A percentile compares a stretch with the other conserved stretches of the same genome.
Conservation (phyloP, 2,329 filamentous ascomycete genomes). For the Cladosporium phlei region DNA sequence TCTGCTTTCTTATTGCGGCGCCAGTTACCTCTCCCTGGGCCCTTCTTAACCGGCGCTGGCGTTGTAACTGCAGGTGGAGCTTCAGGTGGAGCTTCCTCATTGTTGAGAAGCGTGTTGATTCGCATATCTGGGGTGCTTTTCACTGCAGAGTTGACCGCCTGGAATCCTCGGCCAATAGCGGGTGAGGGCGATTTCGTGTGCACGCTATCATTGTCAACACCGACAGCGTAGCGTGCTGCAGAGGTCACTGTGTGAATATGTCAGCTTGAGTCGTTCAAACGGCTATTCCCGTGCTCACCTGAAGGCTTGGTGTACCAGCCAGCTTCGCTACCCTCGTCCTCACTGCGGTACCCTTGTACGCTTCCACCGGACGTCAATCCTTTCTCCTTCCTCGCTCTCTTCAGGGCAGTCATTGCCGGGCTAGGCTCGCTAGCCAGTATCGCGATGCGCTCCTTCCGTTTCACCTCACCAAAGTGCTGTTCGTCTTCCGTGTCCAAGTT, state of each 20-base stretch:
- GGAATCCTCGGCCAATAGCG: slow-evolving; percentile 29
- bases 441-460: slow-evolving; percentile 65
- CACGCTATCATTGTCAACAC: slow-evolving; percentile 38
- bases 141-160: slow-evolving; percentile 34
- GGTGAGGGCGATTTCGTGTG: slow-evolving; percentile 44
- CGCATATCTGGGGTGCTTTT: slow-evolving; percentile 40
- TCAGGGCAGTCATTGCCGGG: slow-evolving; percentile 54
- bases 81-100: slow-evolving; percentile 35
- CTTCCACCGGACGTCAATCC: slow-evolving; percentile 31
- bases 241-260: slow-evolving; percentile 1
- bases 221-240: slow-evolving; percentile 8
- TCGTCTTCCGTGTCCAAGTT: slow-evolving; percentile 72
- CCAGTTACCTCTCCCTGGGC: slow-evolving; percentile 48
- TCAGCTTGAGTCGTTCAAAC: neutral
- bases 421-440: slow-evolving; percentile 73
- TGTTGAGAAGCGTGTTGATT: slow-evolving; percentile 46
- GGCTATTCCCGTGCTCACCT: neutral
- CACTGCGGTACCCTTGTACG: slow-evolving; percentile 23
- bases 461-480: slow-evolving; percentile 64
- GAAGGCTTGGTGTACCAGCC: slow-evolving; percentile 18
- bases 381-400: slow-evolving; percentile 45
- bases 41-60: slow-evolving; percentile 33
- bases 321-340: slow-evolving; percentile 29
- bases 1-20: slow-evolving; percentile 35
- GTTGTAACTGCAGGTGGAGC: slow-evolving; percentile 25